Conservation (phyloP, 179 eudicot species). For the Beta corolliflora region DNA sequence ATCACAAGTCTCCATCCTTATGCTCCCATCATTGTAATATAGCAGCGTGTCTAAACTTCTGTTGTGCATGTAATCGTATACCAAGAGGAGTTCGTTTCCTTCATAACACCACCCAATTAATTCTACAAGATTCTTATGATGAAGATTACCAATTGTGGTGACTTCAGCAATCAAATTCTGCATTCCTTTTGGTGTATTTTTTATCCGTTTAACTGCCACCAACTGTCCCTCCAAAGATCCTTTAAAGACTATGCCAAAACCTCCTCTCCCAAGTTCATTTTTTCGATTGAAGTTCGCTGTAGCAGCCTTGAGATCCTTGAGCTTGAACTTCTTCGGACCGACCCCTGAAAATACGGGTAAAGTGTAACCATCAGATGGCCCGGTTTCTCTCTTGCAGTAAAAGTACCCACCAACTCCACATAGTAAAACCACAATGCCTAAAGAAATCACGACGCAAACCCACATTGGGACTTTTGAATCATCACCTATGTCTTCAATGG, state of each 20-base stretch:
- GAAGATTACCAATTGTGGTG: conserved; percentile 57
- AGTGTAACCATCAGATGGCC: not conserved
- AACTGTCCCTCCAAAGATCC: conserved; percentile 39
- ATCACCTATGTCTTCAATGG: conserved; percentile 15
- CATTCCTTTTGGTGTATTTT: conserved; percentile 44
- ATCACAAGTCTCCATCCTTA: not conserved
- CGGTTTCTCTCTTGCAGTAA: conserved; percentile 19
- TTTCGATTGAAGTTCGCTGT: conserved; percentile 36
- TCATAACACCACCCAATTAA: conserved; percentile 58
- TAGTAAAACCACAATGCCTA: not conserved
- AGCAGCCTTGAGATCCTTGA: conserved; percentile 40
- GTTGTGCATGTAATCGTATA: conserved; percentile 60
- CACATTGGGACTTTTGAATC: not conserved
- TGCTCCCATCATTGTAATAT: conserved; percentile 12
- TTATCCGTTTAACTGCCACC: conserved; percentile 55
- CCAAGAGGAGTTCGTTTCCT: conserved; percentile 43
- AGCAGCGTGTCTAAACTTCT: conserved; percentile 55
- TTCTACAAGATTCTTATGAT: conserved; percentile 57
- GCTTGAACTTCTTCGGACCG: conserved; percentile 36
- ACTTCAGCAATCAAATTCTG: conserved; percentile 60
- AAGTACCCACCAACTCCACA: conserved; percentile 16
- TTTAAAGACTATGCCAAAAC: conserved; percentile 54
- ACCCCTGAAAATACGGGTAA: conserved; percentile 17
- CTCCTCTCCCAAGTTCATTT: conserved; percentile 58
- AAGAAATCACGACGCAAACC: conserved; percentile 21